Base-by-base conservation (phyloP, 179 eudicot species). In the Spinacia oleracea region DNA sequence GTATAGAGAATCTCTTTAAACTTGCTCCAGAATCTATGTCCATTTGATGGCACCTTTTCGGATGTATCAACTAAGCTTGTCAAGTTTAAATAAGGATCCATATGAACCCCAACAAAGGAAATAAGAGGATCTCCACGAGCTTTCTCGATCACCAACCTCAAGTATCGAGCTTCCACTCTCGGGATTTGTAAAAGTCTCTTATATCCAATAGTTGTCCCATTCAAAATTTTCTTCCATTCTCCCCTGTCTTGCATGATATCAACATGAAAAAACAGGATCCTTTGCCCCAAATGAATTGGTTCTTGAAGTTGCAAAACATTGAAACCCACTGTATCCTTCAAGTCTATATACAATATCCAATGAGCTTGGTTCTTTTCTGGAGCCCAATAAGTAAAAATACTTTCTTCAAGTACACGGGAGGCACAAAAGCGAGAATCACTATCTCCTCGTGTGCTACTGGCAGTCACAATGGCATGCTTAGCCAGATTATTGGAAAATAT, bases 211-310 rank as follows among this genome's bases (percentile, higher is more conserved):
- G 98, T 93, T 1, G 97, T 91, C 42, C 93, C 94, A 25, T 59
- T 72, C 6, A 72, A 77, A 48, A 85, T 86, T 85, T 70, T 72
- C 42, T 82, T 38, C 97, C 97, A 93, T 69, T 80, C 80, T 4
- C 91, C 89, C 0, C 70, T 34, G 34, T 69, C 80, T 38, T 85
- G 80, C 42, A 84, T 67, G 43, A 84, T 53, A 40, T 93, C 94
- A n/a, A 91, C 86, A 83, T 87, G 92, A 69, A 93, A 93, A 70
- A 68, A 55, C 38, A 85, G 62, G 45, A 91, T 81, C 81, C 97
- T 81, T 82, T 93, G 97, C 25, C 98, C 98, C 90, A 93, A 80
- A 8, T 93, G 96, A 75, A 93, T 91, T 45, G 98, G 98, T 79
- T 93, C 98, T 86, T 83, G 92, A 83, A 93, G 77, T 73, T 87